Base-by-base conservation (phyloP, 2,329 filamentous ascomycete species). In the Aspergillus sp. region DNA sequence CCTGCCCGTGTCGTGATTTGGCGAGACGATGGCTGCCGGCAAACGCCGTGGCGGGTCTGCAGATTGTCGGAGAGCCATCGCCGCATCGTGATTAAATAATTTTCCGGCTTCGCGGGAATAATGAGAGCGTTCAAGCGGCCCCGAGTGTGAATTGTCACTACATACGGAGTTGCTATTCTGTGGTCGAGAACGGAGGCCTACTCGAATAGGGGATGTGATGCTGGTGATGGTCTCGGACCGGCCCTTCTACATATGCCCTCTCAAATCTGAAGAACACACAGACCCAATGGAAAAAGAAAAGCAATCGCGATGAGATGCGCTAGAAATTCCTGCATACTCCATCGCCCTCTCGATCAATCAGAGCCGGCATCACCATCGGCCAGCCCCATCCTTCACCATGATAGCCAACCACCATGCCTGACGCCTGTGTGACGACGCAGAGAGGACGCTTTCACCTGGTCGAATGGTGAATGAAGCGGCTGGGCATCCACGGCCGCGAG, bases 401-500 rank as follows among this genome's bases (percentile, higher is more conserved):
- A 42, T 12, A 30, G 40, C 40, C 40, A 42, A 42, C 40, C 40
- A 42, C 29, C 40, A n/a, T 30, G 12, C 8, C 40, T 29, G 40
- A 29, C n/a, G 28, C 28, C 40, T 10, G 36, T 42, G 40, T 42
- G 40, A 42, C 29, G 28, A 29, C 40, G 12, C 28, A 29, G 29
- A 9, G 29, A 29, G 40, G 29, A 28, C 9, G 8, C 8, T 26
- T 27, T 26, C 5, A 10, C 19, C 40, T 42, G 28, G 40, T 30
- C 40, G 40, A 30, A 42, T 42, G 12, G 30, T 29, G 40, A 42
- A 42, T 42, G 12, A 42, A 29, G 27, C 40, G 40, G 40, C 40
- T 42, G 40, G 40, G 28, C 10, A 29, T 27, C 40, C 28, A 42
- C n/a, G 39, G 9, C 39, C n/a, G 4, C 34, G n/a, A 36, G n/a